These are phyloP conservation scores for Cladosporium sp. DNA, from an alignment of 2,329 filamentous ascomycete genomes.

Conservation along the genomic window DNA sequence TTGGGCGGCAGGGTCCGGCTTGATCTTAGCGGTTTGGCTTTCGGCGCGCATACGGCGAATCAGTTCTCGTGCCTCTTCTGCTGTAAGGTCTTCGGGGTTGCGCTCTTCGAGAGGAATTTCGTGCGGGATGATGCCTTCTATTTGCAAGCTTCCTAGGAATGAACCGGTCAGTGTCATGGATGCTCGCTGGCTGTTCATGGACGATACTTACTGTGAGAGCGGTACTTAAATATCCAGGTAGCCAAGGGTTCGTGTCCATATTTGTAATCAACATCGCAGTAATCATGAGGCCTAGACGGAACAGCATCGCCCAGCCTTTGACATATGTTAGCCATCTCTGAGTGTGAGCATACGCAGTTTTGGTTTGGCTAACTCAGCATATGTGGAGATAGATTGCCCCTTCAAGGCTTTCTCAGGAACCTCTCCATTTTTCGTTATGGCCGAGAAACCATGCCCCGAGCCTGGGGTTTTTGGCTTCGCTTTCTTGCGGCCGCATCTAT, in stretches of 20 bases:
- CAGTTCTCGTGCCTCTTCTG: background rate
- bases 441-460: too few species aligned
- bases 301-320: background rate
- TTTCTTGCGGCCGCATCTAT: too few species aligned
- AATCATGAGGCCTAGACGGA: too few species aligned
- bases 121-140: background rate
- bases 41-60: background rate
- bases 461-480: too few species aligned
- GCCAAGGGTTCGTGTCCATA: background rate
- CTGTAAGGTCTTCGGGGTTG: background rate
- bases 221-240: background rate
- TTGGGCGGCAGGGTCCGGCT: too few species aligned
- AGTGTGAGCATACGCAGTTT: background rate
- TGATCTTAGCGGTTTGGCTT: too few species aligned
- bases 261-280: background rate
- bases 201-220: background rate
- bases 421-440: background rate
- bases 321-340: background rate
- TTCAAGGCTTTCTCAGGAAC: background rate
- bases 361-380: background rate
- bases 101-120: background rate
- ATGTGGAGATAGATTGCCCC: background rate
- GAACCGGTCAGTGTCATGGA: background rate
- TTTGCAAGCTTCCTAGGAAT: background rate
- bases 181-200: background rate